A percentile compares a stretch with the other conserved stretches of the same genome.
phyloP scores from a whole-genome alignment of 768 basidiomycete species.

The Inosperma sp. region DNA sequence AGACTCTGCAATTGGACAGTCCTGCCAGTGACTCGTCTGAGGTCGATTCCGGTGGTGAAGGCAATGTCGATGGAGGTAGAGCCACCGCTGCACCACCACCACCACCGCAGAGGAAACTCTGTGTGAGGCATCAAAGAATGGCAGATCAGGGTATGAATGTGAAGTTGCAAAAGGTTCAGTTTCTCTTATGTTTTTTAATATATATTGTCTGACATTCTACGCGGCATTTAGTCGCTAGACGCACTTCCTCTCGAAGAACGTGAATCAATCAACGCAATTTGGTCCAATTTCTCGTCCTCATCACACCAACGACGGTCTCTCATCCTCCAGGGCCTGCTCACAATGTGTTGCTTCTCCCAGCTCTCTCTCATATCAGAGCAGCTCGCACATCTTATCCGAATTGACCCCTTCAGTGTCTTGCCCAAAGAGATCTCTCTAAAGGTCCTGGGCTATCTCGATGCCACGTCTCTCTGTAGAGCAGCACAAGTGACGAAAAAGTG shows the following conservation, averaged over 20 bases:
- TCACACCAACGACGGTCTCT: conserved; percentile 86
- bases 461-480: conserved; percentile 87
- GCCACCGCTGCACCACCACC: conserved; percentile 33
- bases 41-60: background rate
- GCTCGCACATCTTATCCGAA: conserved; percentile 85
- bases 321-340: conserved; percentile 93
- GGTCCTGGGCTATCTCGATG: conserved; percentile 85
- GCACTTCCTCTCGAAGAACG: conserved; percentile 81
- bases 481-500: conserved; percentile 86
- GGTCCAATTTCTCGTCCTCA: conserved; percentile 96
- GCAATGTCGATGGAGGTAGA: conserved; percentile 30
- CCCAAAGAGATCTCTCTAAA: conserved; percentile 88
- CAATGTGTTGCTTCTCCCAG: conserved; percentile 99
- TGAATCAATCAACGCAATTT: conserved; percentile 83
- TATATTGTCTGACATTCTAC: background rate
- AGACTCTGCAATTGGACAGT: conserved; percentile 19
- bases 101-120: conserved; percentile 68
- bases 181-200: too few species aligned
- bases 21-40: conserved; percentile 23
- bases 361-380: conserved; percentile 93
- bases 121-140: conserved; percentile 92
- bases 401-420: conserved; percentile 89
- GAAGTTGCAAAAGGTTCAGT: conserved; percentile 6
- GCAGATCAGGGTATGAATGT: conserved; percentile 88
- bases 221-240: conserved; percentile 74